Conservation (phyloP, 192 early-diverging fungal species). For the Spizellomyces punctatus region DNA sequence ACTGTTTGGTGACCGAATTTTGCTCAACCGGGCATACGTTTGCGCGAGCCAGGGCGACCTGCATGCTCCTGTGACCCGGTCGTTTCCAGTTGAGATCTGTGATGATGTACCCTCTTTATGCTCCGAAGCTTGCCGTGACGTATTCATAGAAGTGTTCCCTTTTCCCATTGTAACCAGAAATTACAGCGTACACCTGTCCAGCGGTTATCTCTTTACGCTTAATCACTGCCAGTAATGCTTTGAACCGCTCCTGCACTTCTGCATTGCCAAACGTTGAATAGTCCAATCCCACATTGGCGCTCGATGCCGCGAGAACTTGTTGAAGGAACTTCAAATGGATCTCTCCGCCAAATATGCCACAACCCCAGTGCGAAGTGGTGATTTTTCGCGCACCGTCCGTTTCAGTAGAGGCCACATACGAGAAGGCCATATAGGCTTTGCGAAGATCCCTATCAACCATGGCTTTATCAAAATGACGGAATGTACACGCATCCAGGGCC, state of each 20-base stretch:
- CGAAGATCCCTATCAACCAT: constrained; percentile 27
- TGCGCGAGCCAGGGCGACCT: no score
- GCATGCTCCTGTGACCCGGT: no score
- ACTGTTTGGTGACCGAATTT: no score
- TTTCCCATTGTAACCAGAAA: not conserved
- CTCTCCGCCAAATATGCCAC: constrained; percentile 40
- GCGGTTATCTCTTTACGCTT: not conserved
- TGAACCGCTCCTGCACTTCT: not conserved
- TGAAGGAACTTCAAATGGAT: constrained; percentile 35
- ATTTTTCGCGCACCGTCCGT: not conserved
- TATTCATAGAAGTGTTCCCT: not conserved
- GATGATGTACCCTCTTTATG: no score
- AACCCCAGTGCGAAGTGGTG: constrained; percentile 40
- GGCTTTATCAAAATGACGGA: constrained; percentile 8
- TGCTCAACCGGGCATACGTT: no score
- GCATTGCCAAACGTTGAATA: constrained; percentile 32
- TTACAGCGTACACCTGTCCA: not conserved
- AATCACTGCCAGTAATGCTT: not conserved
- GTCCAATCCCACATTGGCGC: constrained; percentile 14
- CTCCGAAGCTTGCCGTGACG: no score
- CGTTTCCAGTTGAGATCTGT: no score
- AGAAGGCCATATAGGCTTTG: constrained; percentile 28
- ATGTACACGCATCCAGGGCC: constrained; percentile 22
- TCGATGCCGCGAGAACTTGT: constrained; percentile 26
- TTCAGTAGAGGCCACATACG: not conserved